phyloP scores from a whole-genome alignment of 345 rosid genomes.

The Camelina hispida region DNA sequence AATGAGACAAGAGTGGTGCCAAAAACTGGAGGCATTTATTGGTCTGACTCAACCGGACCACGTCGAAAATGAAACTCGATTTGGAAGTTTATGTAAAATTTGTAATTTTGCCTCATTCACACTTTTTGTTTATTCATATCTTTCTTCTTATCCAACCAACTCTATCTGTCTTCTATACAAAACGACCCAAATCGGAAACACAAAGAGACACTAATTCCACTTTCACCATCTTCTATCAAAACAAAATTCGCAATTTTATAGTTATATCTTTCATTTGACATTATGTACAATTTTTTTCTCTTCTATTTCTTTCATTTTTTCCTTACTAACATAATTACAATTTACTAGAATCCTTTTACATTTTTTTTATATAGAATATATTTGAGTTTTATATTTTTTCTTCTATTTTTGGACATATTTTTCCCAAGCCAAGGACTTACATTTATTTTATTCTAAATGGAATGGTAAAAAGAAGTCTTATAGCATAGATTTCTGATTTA shows the following conservation, averaged over 20 bases:
- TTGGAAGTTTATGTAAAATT: slow-evolving; percentile 34
- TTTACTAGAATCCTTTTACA: slow-evolving; percentile 5
- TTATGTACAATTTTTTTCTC: not conserved
- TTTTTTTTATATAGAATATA: not conserved
- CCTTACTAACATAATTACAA: not conserved
- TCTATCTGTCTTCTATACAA: slow-evolving; percentile 26
- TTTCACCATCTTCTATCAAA: slow-evolving; percentile 29
- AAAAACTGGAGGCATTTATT: slow-evolving; percentile 45
- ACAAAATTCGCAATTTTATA: not conserved
- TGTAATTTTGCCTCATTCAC: slow-evolving; percentile 22
- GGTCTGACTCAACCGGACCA: slow-evolving; percentile 34
- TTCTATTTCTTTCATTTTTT: not conserved
- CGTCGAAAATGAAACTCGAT: slow-evolving; percentile 41
- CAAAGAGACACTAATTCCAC: slow-evolving; percentile 17
- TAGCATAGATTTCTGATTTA: not conserved
- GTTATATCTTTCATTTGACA: slow-evolving; percentile 2
- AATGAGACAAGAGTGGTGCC: slow-evolving; percentile 37
- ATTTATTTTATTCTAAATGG: not conserved
- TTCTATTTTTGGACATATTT: not conserved
- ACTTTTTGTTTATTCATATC: slow-evolving; percentile 29
- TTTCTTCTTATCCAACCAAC: slow-evolving; percentile 37
- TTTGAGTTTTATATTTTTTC: not conserved
- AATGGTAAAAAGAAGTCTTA: slow-evolving; percentile 1
- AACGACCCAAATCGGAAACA: slow-evolving; percentile 12
- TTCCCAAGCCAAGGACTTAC: not conserved